Base-by-base conservation (phyloP, 192 early-diverging fungal genomes). In the Jimgerdemannia flammicorona region DNA sequence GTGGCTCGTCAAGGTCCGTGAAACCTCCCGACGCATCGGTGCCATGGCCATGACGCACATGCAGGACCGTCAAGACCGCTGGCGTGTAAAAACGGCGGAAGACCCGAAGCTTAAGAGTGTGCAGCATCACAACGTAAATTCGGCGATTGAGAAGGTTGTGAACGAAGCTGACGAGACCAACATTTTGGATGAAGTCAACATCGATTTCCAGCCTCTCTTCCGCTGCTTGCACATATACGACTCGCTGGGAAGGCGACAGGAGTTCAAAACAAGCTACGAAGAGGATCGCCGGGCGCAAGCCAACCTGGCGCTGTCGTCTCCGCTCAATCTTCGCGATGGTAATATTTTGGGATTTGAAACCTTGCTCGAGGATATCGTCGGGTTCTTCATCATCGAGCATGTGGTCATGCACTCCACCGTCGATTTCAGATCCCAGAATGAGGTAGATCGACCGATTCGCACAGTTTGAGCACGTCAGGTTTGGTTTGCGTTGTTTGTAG, bases 221-320 rank as follows among this genome's bases (percentile, higher is more conserved):
- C 95, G 96, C 81, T 97, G 97, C 79, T 84, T 99, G 70, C 95
- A 99, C 72, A 96, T 99, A 64, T 91, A 99, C 80, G 95, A 96
- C 71, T 94, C 95, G 39, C 90, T 99, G 10, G 96, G 96, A 3
- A 91, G 93, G 49, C 89, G 94, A 29, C 84, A 86, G 42, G 92
- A 97, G 80, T 94, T 99, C 75, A 94, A 93, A 76, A 79, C 87
- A 29, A 88, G 89, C 66, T 99, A 95, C 81, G 93, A 95, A 72
- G 95, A 97, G 72, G 95, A 98, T 80, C 89, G 98, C 74, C 84
- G 87, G 70, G 89, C 93, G 64, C 97, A 99, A 85, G 93, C 94
- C 54, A 92, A 93, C 75, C 82, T 96, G 42, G 88, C 97, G n/a
- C 80, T 98, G 7, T 87, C 91, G 3, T 81, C 91, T 18, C 85